Evolutionary conservation across 352 stramenopile genomes (phyloP), one percentile per base, ranked within the genome.

Genomic region (Phytopythium sindhum): DNA sequence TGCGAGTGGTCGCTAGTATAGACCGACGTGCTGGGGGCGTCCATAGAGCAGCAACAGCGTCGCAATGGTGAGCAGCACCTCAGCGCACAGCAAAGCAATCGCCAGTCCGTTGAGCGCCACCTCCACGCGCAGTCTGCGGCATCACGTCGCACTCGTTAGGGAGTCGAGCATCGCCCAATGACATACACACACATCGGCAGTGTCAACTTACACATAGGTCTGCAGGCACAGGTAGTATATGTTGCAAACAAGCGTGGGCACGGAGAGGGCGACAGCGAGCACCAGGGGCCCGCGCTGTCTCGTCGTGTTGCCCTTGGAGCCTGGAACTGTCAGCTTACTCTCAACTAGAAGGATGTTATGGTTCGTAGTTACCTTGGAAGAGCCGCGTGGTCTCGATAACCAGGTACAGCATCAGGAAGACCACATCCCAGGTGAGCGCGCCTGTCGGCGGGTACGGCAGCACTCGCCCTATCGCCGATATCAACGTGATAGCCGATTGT

Each of bases 281-380:
- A 81, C 47, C 19, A 95, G 74, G 33, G 88, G 80, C 0, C 68
- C 67, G 3, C 87, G 71, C 37, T 93, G 73, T 56, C 78, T 75
- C 12, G 79, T 91, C 39, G 88, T 85, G 70, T 96, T 96, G 53
- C 88, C 88, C 69, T 96, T 96, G 21, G 88, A 92, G 2, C 71
- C 84, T 89, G 37, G 3, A 29, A 1, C 8, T 8, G 44, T 51
- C 15, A 41, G 29, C 51, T 19, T 4, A 15, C 28, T 12, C 1
- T n/a, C 19, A 24, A 12, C 14, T 39, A n/a, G 24, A 4, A 55
- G 48, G 10, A 23, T 37, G 6, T 12, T 6, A 1, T 10, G 10
- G 1, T 6, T 39, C 7, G 33, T 14, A 12, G 7, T 39, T 39
- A 15, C 80, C 81, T 72, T 93, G 84, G 52, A 89, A 93, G 15